A percentile compares a stretch with the other conserved stretches of the same genome.
Evolutionary conservation across 495 filamentous ascomycete genomes (phyloP).

Genomic region (Cetradonia linearis): DNA sequence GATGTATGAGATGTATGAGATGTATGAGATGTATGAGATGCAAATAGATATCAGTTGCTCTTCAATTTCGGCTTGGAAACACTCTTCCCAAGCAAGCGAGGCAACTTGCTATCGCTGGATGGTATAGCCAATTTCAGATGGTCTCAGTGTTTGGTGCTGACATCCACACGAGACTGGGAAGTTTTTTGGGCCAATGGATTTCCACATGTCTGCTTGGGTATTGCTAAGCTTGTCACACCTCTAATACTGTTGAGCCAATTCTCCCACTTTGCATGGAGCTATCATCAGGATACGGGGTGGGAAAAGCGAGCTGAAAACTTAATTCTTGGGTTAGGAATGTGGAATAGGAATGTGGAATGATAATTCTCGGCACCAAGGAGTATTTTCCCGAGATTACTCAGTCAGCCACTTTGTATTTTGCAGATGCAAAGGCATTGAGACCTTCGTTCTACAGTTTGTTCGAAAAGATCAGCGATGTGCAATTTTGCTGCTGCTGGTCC

Average conservation of each 20-base stretch:
- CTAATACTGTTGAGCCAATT: background rate
- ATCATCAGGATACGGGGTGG: background rate
- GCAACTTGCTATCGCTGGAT: background rate
- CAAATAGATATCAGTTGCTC: background rate
- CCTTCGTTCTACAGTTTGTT: background rate
- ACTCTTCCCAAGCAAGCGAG: background rate
- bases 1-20: no score
- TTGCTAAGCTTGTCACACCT: background rate
- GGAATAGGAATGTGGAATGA: background rate
- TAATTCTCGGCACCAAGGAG: background rate
- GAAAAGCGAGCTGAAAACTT: background rate
- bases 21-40: no score
- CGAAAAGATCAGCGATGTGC: conserved; percentile 1
- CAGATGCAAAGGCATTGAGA: conserved; percentile 3
- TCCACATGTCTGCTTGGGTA: background rate
- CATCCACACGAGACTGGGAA: background rate
- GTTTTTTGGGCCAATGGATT: background rate
- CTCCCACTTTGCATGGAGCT: background rate
- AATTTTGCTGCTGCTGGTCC: background rate
- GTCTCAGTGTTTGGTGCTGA: background rate
- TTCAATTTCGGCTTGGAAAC: background rate
- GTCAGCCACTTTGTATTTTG: background rate
- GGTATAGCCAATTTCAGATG: background rate
- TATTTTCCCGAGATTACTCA: background rate
- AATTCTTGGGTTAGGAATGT: background rate